Conservation (phyloP, 2,329 filamentous ascomycete genomes). For the Lasiodiplodia theobromae region DNA sequence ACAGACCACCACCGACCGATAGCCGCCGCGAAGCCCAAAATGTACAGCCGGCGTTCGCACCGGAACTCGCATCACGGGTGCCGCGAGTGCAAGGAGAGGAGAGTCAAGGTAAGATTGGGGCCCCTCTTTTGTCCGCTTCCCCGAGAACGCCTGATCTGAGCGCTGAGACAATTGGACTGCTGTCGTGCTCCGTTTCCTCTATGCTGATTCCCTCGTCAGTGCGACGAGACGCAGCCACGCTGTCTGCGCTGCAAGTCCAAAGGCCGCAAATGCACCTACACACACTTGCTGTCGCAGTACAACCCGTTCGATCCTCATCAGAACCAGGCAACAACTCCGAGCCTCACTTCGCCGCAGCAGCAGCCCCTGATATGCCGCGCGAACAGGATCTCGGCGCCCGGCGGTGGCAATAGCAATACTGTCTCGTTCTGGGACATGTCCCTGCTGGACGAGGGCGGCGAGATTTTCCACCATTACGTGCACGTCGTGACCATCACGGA, state of each 20-base stretch:
- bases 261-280: conserved; percentile 16
- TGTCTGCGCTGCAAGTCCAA: conserved; percentile 16
- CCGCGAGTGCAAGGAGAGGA: conserved; percentile 19
- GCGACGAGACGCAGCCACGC: conserved; percentile 22
- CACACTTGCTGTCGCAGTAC: conserved; percentile 8
- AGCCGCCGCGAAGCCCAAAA: not conserved
- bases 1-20: not conserved
- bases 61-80: conserved; percentile 20
- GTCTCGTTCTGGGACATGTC: not conserved
- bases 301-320: conserved; percentile 5
- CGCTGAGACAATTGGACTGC: not conserved
- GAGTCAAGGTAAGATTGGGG: conserved; percentile 6
- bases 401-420: not conserved
- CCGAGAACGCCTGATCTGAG: not conserved
- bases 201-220: not conserved
- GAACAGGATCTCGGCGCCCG: not conserved
- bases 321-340: not conserved
- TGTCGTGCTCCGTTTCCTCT: not conserved
- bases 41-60: conserved; percentile 14
- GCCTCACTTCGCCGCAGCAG: not conserved
- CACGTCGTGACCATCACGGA: not conserved
- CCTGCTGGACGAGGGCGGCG: not conserved
- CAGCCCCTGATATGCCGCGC: conserved; percentile 8
- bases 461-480: conserved; percentile 14
- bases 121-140: not conserved